Evolutionary conservation across 345 rosid genomes (phyloP).

Genomic region (Abelmoschus esculentus): DNA sequence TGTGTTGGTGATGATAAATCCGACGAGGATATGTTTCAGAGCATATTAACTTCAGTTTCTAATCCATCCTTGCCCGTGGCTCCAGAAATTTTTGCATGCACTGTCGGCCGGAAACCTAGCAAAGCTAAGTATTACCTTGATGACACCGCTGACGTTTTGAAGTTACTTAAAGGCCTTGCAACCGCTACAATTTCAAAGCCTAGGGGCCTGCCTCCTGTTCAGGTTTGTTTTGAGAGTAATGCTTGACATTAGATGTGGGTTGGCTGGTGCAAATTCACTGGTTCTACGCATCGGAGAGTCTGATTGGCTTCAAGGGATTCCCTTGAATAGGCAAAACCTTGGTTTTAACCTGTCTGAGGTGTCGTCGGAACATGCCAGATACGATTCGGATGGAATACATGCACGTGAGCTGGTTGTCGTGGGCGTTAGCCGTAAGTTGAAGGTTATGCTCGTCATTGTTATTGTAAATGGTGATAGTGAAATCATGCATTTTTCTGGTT

Average conservation of each 20-base stretch:
- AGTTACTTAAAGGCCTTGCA: slow-evolving; percentile 64
- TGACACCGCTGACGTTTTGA: slow-evolving; percentile 51
- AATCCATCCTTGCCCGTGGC: slow-evolving; percentile 40
- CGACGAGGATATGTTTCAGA: slow-evolving; percentile 90
- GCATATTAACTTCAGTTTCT: slow-evolving; percentile 48
- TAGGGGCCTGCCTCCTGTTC: slow-evolving; percentile 18
- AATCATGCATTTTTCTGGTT: slow-evolving; percentile 5
- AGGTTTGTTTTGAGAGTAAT: slow-evolving; percentile 57
- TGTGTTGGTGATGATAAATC: slow-evolving; percentile 90
- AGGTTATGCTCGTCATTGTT: slow-evolving; percentile 11
- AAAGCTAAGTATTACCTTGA: slow-evolving; percentile 83
- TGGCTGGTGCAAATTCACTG: not conserved
- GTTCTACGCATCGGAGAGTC: not conserved
- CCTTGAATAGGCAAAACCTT: not conserved
- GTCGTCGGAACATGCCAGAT: not conserved
- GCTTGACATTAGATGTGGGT: slow-evolving; percentile 20
- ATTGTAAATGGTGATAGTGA: slow-evolving; percentile 7
- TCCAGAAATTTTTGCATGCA: slow-evolving; percentile 86
- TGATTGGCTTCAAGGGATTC: slow-evolving; percentile 7
- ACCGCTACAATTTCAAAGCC: slow-evolving; percentile 44
- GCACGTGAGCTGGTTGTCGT: too few relatives aligned
- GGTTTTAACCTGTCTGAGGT: not conserved
- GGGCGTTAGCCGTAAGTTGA: not conserved
- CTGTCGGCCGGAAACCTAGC: slow-evolving; percentile 82
- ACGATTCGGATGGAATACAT: not conserved